A percentile compares a stretch with the other conserved stretches of the same genome.
Evolutionary conservation across 2,329 filamentous ascomycete species (phyloP).

Genomic region (Fusarium buharicum): DNA sequence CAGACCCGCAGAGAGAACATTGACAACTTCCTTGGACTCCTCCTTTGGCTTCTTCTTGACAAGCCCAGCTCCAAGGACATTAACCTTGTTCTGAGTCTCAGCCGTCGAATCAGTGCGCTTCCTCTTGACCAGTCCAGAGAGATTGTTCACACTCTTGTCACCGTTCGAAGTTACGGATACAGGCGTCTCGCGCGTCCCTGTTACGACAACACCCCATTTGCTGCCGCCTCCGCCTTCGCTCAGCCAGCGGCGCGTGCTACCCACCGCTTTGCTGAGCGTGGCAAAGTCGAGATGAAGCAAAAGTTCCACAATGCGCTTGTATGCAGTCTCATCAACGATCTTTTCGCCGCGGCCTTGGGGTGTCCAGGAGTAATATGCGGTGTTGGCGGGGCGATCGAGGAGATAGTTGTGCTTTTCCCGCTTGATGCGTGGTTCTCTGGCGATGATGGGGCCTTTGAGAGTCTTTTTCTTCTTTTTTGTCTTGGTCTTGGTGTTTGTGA

Average conservation of each 20-base stretch:
- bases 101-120: slow-evolving; percentile 52
- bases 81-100: slow-evolving; percentile 49
- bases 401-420: slow-evolving; percentile 63
- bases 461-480: slow-evolving; percentile 56
- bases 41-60: slow-evolving; percentile 66
- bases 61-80: slow-evolving; percentile 60
- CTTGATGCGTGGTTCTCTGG: slow-evolving; percentile 74
- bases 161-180: slow-evolving; percentile 15
- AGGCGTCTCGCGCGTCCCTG: slow-evolving; percentile 54
- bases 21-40: slow-evolving; percentile 47
- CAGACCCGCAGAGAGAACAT: slow-evolving; percentile 61
- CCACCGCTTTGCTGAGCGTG: slow-evolving; percentile 68
- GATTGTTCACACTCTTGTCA: slow-evolving; percentile 54
- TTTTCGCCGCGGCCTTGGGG: slow-evolving; percentile 68
- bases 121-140: slow-evolving; percentile 61
- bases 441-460: slow-evolving; percentile 68
- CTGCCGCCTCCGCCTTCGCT: slow-evolving; percentile 69
- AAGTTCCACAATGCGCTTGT: slow-evolving; percentile 74
- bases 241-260: slow-evolving; percentile 76
- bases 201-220: slow-evolving; percentile 63
- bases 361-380: slow-evolving; percentile 74
- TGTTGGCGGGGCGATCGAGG: slow-evolving; percentile 61
- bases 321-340: slow-evolving; percentile 71
- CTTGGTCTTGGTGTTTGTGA: slow-evolving; percentile 4
- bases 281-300: slow-evolving; percentile 80